phyloP scores from a whole-genome alignment of 2,329 filamentous ascomycete species.

The Didymella segeticola region DNA sequence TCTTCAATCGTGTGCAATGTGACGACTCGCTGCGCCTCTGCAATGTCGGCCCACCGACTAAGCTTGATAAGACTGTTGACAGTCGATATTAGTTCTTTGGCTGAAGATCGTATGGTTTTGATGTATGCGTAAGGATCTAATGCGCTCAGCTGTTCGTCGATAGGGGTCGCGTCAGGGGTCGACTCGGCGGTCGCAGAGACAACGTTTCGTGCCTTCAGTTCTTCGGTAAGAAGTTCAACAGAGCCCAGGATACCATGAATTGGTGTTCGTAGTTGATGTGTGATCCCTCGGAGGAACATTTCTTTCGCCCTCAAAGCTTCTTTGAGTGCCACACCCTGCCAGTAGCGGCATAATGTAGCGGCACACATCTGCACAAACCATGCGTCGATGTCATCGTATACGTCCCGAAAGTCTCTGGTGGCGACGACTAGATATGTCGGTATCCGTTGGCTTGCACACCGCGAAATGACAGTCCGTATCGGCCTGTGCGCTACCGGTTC shows the following conservation, averaged over 20 bases:
- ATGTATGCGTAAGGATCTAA: conserved; percentile 37
- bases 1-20: conserved; percentile 39
- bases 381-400: conserved; percentile 57
- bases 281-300: conserved; percentile 55
- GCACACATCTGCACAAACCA: conserved; percentile 56
- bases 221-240: conserved; percentile 53
- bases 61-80: conserved; percentile 56
- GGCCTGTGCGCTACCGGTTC: conserved; percentile 33
- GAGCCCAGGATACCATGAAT: conserved; percentile 57
- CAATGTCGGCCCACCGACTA: conserved; percentile 50
- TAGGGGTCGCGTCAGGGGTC: conserved; percentile 19
- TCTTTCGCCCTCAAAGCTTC: conserved; percentile 56
- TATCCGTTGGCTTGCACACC: conserved; percentile 43
- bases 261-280: conserved; percentile 57
- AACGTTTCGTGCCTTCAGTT: conserved; percentile 40
- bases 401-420: conserved; percentile 50
- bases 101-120: conserved; percentile 50
- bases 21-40: conserved; percentile 27
- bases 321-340: conserved; percentile 49
- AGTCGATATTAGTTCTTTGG: conserved; percentile 53
- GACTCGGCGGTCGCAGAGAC: conserved; percentile 15
- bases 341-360: conserved; percentile 46
- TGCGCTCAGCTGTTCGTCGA: conserved; percentile 19
- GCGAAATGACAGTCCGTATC: conserved; percentile 50
- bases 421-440: conserved; percentile 50